These are phyloP conservation scores for Auricularia sp. DNA, from an alignment of 768 basidiomycete genomes.

Conservation along the genomic window DNA sequence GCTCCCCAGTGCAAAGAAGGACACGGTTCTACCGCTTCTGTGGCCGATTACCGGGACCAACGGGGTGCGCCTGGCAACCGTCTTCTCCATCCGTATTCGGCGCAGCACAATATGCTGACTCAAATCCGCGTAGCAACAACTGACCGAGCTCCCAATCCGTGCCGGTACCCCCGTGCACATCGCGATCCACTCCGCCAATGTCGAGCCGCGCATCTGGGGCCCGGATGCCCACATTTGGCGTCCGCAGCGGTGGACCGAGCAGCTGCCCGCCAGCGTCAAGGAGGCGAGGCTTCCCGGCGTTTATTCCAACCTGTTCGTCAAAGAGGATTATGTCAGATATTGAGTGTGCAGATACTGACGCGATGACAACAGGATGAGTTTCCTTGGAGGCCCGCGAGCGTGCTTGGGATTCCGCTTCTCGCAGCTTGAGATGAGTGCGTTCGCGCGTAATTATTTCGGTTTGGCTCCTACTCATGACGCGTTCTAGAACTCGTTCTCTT, in stretches of 20 bases:
- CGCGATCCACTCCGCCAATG: not conserved
- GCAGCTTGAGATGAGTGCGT: slow-evolving; percentile 6
- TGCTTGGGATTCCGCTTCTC: slow-evolving; percentile 3
- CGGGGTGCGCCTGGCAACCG: not conserved
- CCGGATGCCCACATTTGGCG: slow-evolving; percentile 5
- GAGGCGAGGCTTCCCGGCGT: slow-evolving; percentile 5
- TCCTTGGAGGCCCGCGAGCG: not conserved
- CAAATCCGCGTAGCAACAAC: no score
- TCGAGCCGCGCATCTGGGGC: slow-evolving; percentile 5
- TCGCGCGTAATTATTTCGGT: no score
- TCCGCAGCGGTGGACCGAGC: slow-evolving; percentile 1
- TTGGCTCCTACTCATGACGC: not conserved
- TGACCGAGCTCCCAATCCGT: slow-evolving; percentile 4
- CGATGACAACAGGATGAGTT: not conserved
- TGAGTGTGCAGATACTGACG: no score
- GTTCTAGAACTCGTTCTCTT: not conserved
- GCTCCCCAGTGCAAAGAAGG: slow-evolving; percentile 2
- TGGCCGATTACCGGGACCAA: slow-evolving; percentile 1
- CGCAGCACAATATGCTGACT: no score
- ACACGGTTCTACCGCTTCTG: slow-evolving; percentile 6
- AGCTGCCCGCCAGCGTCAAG: slow-evolving; percentile 4
- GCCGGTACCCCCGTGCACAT: slow-evolving; percentile 14
- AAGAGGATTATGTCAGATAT: not conserved
- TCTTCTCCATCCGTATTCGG: no score
- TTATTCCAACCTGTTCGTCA: slow-evolving; percentile 6